Evolutionary conservation across 306 rosid genomes (phyloP), one percentile per base, ranked within the genome.

Genomic region (Medicago ruthenica): DNA sequence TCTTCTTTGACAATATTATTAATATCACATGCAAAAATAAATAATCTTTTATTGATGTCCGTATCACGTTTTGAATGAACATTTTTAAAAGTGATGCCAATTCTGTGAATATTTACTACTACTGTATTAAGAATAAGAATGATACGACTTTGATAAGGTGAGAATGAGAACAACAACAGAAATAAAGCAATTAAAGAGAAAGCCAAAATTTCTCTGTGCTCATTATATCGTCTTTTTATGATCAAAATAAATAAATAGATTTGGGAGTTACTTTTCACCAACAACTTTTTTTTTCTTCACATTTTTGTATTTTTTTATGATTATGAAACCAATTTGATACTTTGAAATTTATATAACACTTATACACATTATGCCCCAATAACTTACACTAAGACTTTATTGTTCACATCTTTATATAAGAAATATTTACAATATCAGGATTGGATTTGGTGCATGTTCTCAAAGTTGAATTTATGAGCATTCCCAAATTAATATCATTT

Each of bases 11-110:
- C 39, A 62, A 27, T 12, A 34, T 10, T 34, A 67, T n/a, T 5
- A 22, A 21, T 48, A 75, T 75, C 72, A 63, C 79, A 75, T 65
- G 80, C 57, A 70, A 58, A 17, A 34, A 34, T 34, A 34, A 34
- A 34, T 34, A 34, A 5, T 34, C 6, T 27, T 18, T 39, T 31
- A 51, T 51, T 53, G 5, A 36, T 6, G 6, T 34, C 48, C 50
- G 42, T 42, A 67, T 67, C 36, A 40, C 27, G 27, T 5, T 71
- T 67, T 70, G 15, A 51, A 34, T 34, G 37, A 5, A 34, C 17
- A 70, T 22, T 20, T 67, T 42, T 12, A 42, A 67, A 67, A 67
- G 72, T 9, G 20, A 67, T 44, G 9, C 59, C 20, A 45, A 45
- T 68, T 50, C 41, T 4, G 44, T 31, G 67, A 27, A 61, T 61